These are phyloP conservation scores for Aspergillus sp. DNA, from an alignment of 2,329 filamentous ascomycete genomes.

Conservation along the genomic window DNA sequence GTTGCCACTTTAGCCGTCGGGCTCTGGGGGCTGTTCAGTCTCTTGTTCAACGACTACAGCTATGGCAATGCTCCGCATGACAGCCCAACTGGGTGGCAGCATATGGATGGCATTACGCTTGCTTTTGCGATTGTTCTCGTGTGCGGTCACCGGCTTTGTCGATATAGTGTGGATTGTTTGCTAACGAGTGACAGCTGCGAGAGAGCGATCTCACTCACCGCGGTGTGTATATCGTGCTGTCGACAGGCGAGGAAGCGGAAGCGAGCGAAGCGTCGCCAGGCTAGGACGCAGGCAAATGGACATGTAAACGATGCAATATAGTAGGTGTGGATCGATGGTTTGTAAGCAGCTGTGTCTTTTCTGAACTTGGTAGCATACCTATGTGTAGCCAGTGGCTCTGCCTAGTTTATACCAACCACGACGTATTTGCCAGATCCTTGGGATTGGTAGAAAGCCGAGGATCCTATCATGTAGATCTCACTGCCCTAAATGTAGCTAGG, in stretches of 20 bases:
- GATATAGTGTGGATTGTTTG: neutral
- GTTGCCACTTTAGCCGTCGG: neutral
- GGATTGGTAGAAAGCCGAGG: too few species aligned
- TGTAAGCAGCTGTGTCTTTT: too few species aligned
- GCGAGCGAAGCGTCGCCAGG: too few species aligned
- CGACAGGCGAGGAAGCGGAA: neutral
- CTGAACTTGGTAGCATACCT: too few species aligned
- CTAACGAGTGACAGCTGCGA: neutral
- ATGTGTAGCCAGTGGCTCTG: too few species aligned
- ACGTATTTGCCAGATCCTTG: too few species aligned
- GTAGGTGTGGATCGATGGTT: too few species aligned
- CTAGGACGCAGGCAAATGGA: too few species aligned
- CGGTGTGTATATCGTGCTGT: neutral
- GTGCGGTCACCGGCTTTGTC: neutral
- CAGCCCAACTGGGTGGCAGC: neutral
- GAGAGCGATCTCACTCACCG: neutral
- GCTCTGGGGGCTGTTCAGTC: neutral
- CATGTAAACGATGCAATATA: too few species aligned
- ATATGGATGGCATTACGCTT: neutral
- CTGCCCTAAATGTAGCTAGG: too few species aligned
- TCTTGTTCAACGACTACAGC: neutral
- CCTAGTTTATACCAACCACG: too few species aligned
- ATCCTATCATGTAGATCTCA: too few species aligned
- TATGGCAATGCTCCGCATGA: neutral
- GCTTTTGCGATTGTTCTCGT: neutral